Evolutionary conservation across 371 early-diverging fungal genomes (phyloP).

Genomic region (Lichtheimia corymbifera): DNA sequence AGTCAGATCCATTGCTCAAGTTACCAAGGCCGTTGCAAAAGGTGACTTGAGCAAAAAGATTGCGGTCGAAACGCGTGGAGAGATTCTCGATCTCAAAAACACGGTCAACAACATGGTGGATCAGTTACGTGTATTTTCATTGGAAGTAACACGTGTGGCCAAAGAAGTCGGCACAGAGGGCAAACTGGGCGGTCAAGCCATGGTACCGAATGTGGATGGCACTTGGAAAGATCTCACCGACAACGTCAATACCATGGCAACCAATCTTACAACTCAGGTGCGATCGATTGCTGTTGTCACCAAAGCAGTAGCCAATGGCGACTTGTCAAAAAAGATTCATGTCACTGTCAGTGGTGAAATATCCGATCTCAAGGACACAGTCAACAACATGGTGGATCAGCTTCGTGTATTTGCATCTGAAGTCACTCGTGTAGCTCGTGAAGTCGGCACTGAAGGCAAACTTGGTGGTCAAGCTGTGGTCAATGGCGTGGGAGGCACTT

Average conservation of each 20-base stretch:
- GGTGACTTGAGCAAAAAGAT: conserved; percentile 63
- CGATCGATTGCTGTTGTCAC: conserved; percentile 58
- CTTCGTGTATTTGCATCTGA: conserved; percentile 55
- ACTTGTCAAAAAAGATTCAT: conserved; percentile 44
- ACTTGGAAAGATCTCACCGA: conserved; percentile 70
- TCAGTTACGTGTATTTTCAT: conserved; percentile 35
- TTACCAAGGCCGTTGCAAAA: conserved; percentile 53
- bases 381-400: conserved; percentile 49
- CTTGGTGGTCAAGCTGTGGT: conserved; percentile 47
- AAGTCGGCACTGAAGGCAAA: conserved; percentile 59
- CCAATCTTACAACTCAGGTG: conserved; percentile 64
- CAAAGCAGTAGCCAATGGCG: conserved; percentile 61
- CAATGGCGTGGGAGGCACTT: conserved; percentile 55
- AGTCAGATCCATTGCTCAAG: conserved; percentile 57
- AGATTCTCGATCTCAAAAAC: conserved; percentile 38
- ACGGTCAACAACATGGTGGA: conserved; percentile 32
- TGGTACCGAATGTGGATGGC: conserved; percentile 56
- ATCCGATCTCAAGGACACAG: conserved; percentile 34
- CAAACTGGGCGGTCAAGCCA: conserved; percentile 48
- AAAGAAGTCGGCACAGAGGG: conserved; percentile 60
- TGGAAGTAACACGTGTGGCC: conserved; percentile 53
- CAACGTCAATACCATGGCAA: conserved; percentile 65
- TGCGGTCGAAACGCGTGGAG: conserved; percentile 64
- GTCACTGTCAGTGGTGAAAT: conserved; percentile 48
- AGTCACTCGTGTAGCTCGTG: conserved; percentile 55